Evolutionary conservation across 2,329 filamentous ascomycete genomes (phyloP).

Genomic region (Paecilomyces sp.): DNA sequence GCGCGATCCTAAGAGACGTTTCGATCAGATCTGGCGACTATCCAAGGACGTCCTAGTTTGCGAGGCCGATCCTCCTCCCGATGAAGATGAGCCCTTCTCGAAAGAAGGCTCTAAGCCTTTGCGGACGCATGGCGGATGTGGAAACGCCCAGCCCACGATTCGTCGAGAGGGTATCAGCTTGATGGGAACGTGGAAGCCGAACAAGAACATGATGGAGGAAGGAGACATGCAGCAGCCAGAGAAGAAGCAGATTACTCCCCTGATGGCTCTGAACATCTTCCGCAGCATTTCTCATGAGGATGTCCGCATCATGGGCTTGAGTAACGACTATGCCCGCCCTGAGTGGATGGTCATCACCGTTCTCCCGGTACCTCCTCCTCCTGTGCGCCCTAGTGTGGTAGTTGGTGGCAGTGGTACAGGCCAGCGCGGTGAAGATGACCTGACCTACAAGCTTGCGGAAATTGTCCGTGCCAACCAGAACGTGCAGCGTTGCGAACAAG

Average conservation of each 20-base stretch:
- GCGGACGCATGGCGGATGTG: slow-evolving; percentile 78
- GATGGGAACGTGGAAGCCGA: slow-evolving; percentile 64
- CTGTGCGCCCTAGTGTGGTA: slow-evolving; percentile 92
- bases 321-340: slow-evolving; percentile 87
- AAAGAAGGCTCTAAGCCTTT: slow-evolving; percentile 51
- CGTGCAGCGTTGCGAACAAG: slow-evolving; percentile 80
- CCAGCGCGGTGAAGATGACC: slow-evolving; percentile 92
- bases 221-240: slow-evolving; percentile 60
- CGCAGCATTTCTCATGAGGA: slow-evolving; percentile 76
- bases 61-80: slow-evolving; percentile 65
- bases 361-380: slow-evolving; percentile 87
- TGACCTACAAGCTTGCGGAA: slow-evolving; percentile 98
- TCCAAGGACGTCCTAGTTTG: slow-evolving; percentile 86
- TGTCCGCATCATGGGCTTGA: slow-evolving; percentile 80
- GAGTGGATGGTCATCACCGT: slow-evolving; percentile 99
- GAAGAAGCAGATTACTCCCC: slow-evolving; percentile 73
- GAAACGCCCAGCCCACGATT: slow-evolving; percentile 82
- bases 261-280: slow-evolving; percentile 80
- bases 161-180: slow-evolving; percentile 81
- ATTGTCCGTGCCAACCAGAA: slow-evolving; percentile 97
- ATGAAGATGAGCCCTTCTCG: slow-evolving; percentile 62
- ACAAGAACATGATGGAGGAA: slow-evolving; percentile 65
- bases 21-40: slow-evolving; percentile 83
- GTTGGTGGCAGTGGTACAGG: slow-evolving; percentile 92
- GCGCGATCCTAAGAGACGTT: slow-evolving; percentile 89